A percentile compares a stretch with the other conserved stretches of the same genome.
phyloP scores from a whole-genome alignment of 306 rosid species.

The Luffa aegyptiaca region DNA sequence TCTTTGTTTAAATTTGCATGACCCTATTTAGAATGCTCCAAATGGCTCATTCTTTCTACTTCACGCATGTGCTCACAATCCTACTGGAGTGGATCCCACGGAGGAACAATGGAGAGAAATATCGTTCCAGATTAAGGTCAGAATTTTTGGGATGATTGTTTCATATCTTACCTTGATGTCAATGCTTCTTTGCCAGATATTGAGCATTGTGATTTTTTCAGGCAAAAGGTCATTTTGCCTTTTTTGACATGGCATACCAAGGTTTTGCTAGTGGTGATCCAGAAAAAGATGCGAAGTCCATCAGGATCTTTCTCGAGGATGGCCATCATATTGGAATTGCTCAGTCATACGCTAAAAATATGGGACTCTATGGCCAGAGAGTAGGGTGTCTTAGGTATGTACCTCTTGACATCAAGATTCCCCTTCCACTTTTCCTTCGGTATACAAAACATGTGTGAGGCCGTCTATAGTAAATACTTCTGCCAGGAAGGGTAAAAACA shows the following conservation, averaged over 20 bases:
- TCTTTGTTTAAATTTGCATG: not conserved
- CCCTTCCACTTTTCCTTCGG: not conserved
- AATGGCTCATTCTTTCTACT: constrained; percentile 84
- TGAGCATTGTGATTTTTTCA: constrained; percentile 26
- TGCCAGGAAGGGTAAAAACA: too few relatives aligned
- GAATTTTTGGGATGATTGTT: constrained; percentile 6
- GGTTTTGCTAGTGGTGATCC: constrained; percentile 99
- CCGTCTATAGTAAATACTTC: too few relatives aligned
- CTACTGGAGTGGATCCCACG: constrained; percentile 93
- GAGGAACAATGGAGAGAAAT: constrained; percentile 95
- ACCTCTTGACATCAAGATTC: not conserved
- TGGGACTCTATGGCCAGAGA: constrained; percentile 98
- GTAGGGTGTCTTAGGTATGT: constrained; percentile 90
- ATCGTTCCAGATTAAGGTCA: constrained; percentile 67
- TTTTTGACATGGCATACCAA: constrained; percentile 99
- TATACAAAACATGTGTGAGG: not conserved
- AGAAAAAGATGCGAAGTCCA: constrained; percentile 74
- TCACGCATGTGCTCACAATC: constrained; percentile 99
- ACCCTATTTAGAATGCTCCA: constrained; percentile 68
- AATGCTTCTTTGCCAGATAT: not conserved
- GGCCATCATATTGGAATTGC: constrained; percentile 81
- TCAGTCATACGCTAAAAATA: constrained; percentile 93
- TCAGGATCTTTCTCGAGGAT: constrained; percentile 82
- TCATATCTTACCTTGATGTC: not conserved
- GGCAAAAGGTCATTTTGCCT: constrained; percentile 84